Conservation (phyloP, 257 asterid species). For the Nicotiana tabacum region DNA sequence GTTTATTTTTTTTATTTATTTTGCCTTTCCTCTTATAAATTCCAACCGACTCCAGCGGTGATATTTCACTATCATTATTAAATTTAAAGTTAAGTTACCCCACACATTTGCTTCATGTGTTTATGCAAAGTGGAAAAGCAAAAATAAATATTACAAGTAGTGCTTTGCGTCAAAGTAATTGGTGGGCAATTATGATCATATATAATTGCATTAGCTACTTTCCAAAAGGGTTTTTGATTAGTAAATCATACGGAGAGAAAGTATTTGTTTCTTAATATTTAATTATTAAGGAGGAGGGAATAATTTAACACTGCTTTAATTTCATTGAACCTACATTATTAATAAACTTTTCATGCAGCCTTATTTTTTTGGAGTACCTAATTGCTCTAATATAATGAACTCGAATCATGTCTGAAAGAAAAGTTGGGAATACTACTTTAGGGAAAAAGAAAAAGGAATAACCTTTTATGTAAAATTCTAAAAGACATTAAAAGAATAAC, state of each 20-base stretch:
- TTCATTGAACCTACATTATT: neutral
- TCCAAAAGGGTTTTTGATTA: neutral
- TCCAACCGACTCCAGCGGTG: neutral
- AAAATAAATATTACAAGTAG: neutral
- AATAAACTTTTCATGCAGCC: neutral
- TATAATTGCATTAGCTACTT: neutral
- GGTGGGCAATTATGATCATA: neutral
- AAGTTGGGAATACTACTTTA: neutral
- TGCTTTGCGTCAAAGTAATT: neutral
- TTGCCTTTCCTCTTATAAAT: neutral
- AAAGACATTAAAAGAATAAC: neutral
- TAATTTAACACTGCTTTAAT: neutral
- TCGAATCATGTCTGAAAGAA: neutral
- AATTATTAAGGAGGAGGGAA: neutral
- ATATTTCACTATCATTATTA: neutral
- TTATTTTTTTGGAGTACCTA: neutral
- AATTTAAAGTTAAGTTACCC: neutral
- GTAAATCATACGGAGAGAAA: neutral
- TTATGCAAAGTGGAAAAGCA: neutral
- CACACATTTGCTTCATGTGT: neutral
- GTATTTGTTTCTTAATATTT: neutral
- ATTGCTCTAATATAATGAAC: neutral
- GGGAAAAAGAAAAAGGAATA: neutral
- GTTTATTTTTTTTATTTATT: neutral
- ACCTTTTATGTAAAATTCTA: neutral